Evolutionary conservation across 2,329 filamentous ascomycete genomes (phyloP).

Genomic region (Phyllosticta citriasiana): DNA sequence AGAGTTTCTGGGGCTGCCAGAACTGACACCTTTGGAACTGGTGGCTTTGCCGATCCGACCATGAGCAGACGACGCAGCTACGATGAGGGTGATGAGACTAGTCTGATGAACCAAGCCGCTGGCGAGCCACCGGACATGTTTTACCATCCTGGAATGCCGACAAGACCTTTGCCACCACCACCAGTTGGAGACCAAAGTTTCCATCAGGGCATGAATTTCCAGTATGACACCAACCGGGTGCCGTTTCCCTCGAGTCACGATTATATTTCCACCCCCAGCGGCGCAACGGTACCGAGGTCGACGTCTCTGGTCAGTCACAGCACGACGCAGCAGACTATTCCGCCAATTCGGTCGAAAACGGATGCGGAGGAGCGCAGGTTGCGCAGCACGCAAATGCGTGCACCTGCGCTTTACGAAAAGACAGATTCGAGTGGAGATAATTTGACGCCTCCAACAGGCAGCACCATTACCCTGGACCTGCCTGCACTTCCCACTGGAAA

Average conservation of each 20-base stretch:
- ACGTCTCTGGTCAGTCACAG: conserved; percentile 70
- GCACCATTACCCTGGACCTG: conserved; percentile 61
- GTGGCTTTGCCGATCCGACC: conserved; percentile 69
- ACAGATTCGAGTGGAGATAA: conserved; percentile 36
- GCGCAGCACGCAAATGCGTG: conserved; percentile 34
- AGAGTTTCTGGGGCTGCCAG: conserved; percentile 52
- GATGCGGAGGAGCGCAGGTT: conserved; percentile 60
- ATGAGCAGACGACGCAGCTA: conserved; percentile 62
- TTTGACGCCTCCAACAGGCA: conserved; percentile 41
- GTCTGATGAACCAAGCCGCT: conserved; percentile 33
- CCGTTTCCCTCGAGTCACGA: conserved; percentile 22
- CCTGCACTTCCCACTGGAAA: conserved; percentile 72
- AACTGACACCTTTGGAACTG: conserved; percentile 84
- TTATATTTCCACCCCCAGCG: conserved; percentile 23
- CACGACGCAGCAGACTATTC: conserved; percentile 65
- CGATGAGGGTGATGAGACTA: conserved; percentile 78
- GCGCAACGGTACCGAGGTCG: conserved; percentile 26
- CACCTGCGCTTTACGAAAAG: conserved; percentile 22
- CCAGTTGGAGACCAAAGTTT: conserved; percentile 43
- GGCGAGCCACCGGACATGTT: conserved; percentile 78
- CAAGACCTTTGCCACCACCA: conserved; percentile 52
- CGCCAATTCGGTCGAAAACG: conserved; percentile 86
- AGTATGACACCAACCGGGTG: conserved; percentile 19
- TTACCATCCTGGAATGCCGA: conserved; percentile 72
- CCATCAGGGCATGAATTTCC: conserved; percentile 48